These are phyloP conservation scores for Amanita rubescens DNA, from an alignment of 768 basidiomycete genomes.

Conservation along the genomic window DNA sequence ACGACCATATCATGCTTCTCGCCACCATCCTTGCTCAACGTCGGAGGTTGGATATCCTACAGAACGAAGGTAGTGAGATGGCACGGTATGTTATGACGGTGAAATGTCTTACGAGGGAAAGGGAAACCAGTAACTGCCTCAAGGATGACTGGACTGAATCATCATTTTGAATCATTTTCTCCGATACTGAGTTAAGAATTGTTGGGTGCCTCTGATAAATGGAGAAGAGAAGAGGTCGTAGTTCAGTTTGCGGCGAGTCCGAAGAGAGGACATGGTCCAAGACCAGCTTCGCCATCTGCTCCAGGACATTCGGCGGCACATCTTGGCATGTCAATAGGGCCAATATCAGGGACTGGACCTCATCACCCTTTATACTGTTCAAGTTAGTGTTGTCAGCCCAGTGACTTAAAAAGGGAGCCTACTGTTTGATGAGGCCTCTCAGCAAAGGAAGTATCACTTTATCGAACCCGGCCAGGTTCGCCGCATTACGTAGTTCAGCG, in stretches of 20 bases:
- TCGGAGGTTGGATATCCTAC: slow-evolving; percentile 7
- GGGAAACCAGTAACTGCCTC: slow-evolving; percentile 49
- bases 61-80: not conserved
- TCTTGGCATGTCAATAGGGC: slow-evolving; percentile 27
- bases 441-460: slow-evolving; percentile 21
- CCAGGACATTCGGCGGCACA: slow-evolving; percentile 26
- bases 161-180: slow-evolving; percentile 17
- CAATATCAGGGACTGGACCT: slow-evolving; percentile 27
- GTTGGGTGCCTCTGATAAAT: slow-evolving; percentile 60
- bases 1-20: slow-evolving; percentile 34
- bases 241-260: slow-evolving; percentile 12
- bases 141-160: slow-evolving; percentile 32
- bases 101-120: slow-evolving; percentile 45
- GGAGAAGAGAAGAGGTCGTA: slow-evolving; percentile 35
- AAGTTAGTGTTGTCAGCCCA: not conserved
- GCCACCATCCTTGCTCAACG: not conserved
- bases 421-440: slow-evolving; percentile 11
- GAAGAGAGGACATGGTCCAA: slow-evolving; percentile 19
- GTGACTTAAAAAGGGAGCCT: not conserved
- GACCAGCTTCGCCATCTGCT: slow-evolving; percentile 22
- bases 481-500: slow-evolving; percentile 10
- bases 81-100: not conserved
- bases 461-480: slow-evolving; percentile 16
- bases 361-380: slow-evolving; percentile 26
- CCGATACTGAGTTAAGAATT: not conserved